Evolutionary conservation across 2,329 filamentous ascomycete species (phyloP), one percentile per base, ranked within the genome.

Genomic region (Colletotrichum tropicicola): DNA sequence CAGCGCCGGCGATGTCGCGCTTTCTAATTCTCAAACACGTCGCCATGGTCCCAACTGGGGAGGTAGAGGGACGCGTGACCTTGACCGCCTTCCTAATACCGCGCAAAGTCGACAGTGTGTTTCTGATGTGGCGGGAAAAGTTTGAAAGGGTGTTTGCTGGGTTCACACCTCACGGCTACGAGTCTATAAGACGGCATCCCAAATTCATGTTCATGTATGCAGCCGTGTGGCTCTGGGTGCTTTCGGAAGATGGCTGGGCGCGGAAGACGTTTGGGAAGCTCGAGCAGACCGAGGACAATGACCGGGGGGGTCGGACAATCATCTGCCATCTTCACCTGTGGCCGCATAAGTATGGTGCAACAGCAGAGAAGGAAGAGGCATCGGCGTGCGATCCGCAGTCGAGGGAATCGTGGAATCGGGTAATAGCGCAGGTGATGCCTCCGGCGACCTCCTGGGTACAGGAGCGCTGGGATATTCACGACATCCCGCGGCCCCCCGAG

Each of bases 241-340:
- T 66, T 25, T 15, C 44, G 21, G 60, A 68, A 43, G 68, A 68
- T 17, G 13, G 35, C 25, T 66, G 57, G 57, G 53, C 62, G 19
- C 43, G 44, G 28, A 39, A 44, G 13, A 63, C 52, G 21, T 66
- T 66, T 39, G 49, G 63, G 15, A 21, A 52, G 32, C 39, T 30
- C 19, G 53, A 45, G 28, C 28, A 30, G 28, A n/a, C n/a, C n/a
- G n/a, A n/a, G n/a, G n/a, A n/a, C n/a, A n/a, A n/a, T n/a, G n/a
- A n/a, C n/a, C n/a, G n/a, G n/a, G n/a, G n/a, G n/a, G n/a, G n/a
- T n/a, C n/a, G n/a, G n/a, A n/a, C n/a, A n/a, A n/a, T n/a, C n/a
- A n/a, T n/a, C n/a, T n/a, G n/a, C n/a, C n/a, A n/a, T n/a, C n/a
- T n/a, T n/a, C n/a, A n/a, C n/a, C n/a, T n/a, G n/a, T n/a, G n/a